A percentile compares a stretch with the other conserved stretches of the same genome.
Conservation (phyloP, 768 basidiomycete species). For the Podaxis sp. region DNA sequence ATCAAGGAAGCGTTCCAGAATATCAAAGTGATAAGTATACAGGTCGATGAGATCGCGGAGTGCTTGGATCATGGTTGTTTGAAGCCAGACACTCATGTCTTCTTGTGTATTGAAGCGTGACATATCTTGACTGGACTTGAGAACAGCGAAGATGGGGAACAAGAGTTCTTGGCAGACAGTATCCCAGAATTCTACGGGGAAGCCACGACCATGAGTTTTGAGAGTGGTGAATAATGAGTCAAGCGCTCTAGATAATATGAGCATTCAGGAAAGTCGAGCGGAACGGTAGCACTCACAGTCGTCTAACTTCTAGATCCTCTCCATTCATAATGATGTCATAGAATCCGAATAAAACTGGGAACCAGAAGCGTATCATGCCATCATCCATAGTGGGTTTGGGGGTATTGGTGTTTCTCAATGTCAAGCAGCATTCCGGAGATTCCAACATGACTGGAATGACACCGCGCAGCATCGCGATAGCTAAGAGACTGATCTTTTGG, state of each 20-base stretch:
- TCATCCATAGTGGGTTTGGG: constrained; percentile 54
- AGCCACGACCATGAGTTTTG: constrained; percentile 84
- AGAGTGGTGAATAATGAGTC: constrained; percentile 94
- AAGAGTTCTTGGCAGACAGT: constrained; percentile 94
- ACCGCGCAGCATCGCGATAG: constrained; percentile 94
- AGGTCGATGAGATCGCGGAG: constrained; percentile 93
- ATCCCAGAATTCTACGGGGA: constrained; percentile 95
- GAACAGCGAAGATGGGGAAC: constrained; percentile 97
- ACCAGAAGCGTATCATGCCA: constrained; percentile 95
- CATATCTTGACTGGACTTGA: constrained; percentile 90
- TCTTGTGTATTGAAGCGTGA: constrained; percentile 95
- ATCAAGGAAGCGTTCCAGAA: constrained; percentile 85
- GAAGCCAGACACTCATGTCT: constrained; percentile 99
- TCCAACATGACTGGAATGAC: constrained; percentile 90
- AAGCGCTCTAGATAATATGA: constrained; percentile 63
- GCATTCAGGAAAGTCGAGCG: constrained; percentile 6
- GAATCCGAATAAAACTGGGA: constrained; percentile 94
- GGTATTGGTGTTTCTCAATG: constrained; percentile 1
- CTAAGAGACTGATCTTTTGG: constrained; percentile 95
- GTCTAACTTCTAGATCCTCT: constrained; percentile 95
- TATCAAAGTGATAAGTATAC: constrained; percentile 94
- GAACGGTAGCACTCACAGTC: constrained; percentile 65
- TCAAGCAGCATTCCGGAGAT: constrained; percentile 63
- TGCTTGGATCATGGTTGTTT: constrained; percentile 98
- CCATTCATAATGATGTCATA: constrained; percentile 99